A percentile compares a stretch with the other conserved stretches of the same genome.
Evolutionary conservation across 257 asterid species (phyloP).

Genomic region (Solanum appendiculatum): DNA sequence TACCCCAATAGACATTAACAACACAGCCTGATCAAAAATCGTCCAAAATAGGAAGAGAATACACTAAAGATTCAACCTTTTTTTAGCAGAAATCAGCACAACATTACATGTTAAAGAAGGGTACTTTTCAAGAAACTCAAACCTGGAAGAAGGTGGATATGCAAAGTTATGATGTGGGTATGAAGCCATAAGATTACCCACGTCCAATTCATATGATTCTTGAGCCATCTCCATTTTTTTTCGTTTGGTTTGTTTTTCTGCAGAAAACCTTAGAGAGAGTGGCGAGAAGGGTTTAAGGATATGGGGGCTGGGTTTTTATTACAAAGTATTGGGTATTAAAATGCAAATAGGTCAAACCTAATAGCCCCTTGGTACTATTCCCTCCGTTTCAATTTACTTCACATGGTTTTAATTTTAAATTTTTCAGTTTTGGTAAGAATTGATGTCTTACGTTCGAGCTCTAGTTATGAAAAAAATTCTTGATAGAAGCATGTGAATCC

Average conservation of each 20-base stretch:
- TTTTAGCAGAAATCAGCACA: not conserved
- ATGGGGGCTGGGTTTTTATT: not conserved
- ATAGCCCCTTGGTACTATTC: not conserved
- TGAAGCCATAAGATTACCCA: not conserved
- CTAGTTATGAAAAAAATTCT: too few relatives aligned
- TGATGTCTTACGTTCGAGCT: fast-evolving
- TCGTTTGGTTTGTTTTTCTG: not conserved
- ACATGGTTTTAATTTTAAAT: not conserved
- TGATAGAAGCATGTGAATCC: too few relatives aligned
- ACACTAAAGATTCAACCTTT: not conserved
- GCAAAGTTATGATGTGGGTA: not conserved
- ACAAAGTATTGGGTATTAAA: not conserved
- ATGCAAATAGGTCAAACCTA: not conserved
- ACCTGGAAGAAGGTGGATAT: not conserved
- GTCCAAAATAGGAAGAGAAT: not conserved
- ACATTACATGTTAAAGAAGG: not conserved
- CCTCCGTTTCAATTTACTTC: not conserved
- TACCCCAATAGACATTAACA: not conserved
- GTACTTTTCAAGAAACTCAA: not conserved
- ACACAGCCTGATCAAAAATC: not conserved
- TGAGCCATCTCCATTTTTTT: not conserved
- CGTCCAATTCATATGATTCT: not conserved
- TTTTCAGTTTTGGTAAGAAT: too few relatives aligned
- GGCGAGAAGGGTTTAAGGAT: not conserved
- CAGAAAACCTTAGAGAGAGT: not conserved